These are phyloP conservation scores for Centaurea solstitialis DNA, from an alignment of 129 eudicot species.

Conservation along the genomic window DNA sequence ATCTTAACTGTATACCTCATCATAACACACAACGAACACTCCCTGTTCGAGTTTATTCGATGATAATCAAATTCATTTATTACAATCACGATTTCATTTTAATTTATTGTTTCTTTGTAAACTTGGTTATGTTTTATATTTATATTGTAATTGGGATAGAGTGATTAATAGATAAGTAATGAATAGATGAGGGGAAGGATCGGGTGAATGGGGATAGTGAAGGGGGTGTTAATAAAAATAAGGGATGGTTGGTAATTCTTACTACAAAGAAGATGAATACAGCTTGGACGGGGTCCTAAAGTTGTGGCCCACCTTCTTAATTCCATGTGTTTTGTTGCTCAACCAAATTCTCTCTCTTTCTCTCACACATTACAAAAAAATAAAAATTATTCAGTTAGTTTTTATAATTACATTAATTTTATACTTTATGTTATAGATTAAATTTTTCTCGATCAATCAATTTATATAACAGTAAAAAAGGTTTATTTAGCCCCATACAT, in stretches of 20 bases:
- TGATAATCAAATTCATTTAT: too few relatives aligned
- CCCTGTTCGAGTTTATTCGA: too few relatives aligned
- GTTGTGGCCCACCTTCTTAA: background rate
- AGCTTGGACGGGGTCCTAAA: background rate
- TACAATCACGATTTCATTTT: too few relatives aligned
- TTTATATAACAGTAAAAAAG: background rate
- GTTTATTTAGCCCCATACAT: background rate
- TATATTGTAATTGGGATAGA: background rate
- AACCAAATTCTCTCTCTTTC: background rate
- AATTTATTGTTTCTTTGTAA: too few relatives aligned
- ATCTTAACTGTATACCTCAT: too few relatives aligned
- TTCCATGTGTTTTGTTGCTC: background rate
- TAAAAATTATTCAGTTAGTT: too few relatives aligned
- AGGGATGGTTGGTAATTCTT: constrained; percentile 1
- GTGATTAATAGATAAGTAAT: background rate
- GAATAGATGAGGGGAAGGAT: background rate
- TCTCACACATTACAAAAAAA: background rate
- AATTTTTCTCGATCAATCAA: background rate
- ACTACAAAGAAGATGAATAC: constrained; percentile 1
- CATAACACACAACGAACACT: too few relatives aligned
- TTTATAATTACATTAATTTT: too few relatives aligned
- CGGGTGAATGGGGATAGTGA: background rate
- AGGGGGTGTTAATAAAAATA: background rate
- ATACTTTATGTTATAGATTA: too few relatives aligned
- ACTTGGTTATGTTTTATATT: too few relatives aligned